Evolutionary conservation across 225 moss, liverwort and hornwort species (phyloP).

Genomic region (Physcomitrellopsis africana): DNA sequence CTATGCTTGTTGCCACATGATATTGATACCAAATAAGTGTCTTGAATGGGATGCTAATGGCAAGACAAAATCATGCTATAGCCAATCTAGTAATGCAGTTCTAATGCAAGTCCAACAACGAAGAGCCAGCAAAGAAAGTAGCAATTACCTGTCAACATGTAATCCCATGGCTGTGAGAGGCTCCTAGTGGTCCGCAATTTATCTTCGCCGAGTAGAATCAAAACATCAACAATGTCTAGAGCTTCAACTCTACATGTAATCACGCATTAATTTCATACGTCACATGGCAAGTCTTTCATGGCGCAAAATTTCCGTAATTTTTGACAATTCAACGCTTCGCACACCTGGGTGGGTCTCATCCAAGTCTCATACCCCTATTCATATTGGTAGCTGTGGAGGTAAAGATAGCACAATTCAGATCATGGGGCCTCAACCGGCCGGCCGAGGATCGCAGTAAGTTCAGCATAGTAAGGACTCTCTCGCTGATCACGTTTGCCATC

Average conservation of each 20-base stretch:
- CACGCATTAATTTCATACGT: too few species aligned
- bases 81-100: too few species aligned
- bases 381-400: slow-evolving; percentile 19
- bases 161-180: background rate
- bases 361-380: background rate
- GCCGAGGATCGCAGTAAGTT: slow-evolving; percentile 61
- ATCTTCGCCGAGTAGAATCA: background rate
- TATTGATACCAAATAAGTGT: too few species aligned
- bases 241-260: slow-evolving; percentile 2
- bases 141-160: slow-evolving; percentile 17
- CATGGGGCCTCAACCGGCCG: slow-evolving; percentile 55
- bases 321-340: background rate
- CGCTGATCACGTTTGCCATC: slow-evolving; percentile 71
- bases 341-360: background rate
- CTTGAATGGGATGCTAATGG: too few species aligned
- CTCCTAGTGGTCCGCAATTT: background rate
- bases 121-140: background rate
- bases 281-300: too few species aligned
- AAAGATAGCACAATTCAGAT: slow-evolving; percentile 17
- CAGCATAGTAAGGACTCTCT: slow-evolving; percentile 70
- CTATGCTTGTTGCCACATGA: too few species aligned
- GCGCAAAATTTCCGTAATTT: slow-evolving; percentile 1
- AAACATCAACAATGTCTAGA: slow-evolving; percentile 14
- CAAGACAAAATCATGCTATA: too few species aligned
- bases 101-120: background rate